Evolutionary conservation across 345 rosid species (phyloP), one percentile per base, ranked within the genome.

Genomic region (Boechera retrofracta): DNA sequence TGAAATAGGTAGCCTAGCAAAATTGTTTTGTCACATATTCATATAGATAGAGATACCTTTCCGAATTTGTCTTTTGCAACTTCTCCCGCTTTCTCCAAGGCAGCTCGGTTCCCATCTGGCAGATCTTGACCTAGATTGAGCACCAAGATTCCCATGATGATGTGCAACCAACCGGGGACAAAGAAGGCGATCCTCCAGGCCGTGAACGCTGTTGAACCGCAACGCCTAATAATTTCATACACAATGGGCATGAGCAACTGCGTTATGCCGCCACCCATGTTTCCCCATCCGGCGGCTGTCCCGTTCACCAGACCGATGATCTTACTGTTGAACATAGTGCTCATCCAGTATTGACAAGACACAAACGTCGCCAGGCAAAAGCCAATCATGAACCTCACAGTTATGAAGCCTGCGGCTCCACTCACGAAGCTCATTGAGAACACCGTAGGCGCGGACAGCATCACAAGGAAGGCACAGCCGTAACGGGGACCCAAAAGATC

Each of bases 321-420:
- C 80, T 86, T 83, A 66, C 90, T 78, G 29, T 86, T 91, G 60
- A 91, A 91, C 97, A 91, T 89, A 12, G 93, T 89, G 72, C 93
- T 91, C 93, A 91, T 91, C 97, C 97, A 91, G 28, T 86, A 91
- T 69, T 91, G 97, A 77, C 93, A 91, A 1, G 97, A 91, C 80
- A 91, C 93, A 60, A 91, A 91, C 4, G 96, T 88, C 18, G 96
- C 93, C 1, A 91, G 87, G 10, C 93, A 91, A 68, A 91, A 91
- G 4, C 93, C 96, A 38, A 91, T 91, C 93, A 88, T 87, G 80
- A 91, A 91, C 64, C 93, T 73, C 9, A 88, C 90, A 0, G 88
- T 78, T 3, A 89, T 81, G 59, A 86, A 89, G 0, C 93, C 92
- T 24, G 80, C 83, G 0, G 93, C 88, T 0, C 41, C 21, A 12